A percentile compares a stretch with the other conserved stretches of the same genome.
phyloP scores from a whole-genome alignment of 2,329 filamentous ascomycete genomes.

The Sarocladium oryzae region DNA sequence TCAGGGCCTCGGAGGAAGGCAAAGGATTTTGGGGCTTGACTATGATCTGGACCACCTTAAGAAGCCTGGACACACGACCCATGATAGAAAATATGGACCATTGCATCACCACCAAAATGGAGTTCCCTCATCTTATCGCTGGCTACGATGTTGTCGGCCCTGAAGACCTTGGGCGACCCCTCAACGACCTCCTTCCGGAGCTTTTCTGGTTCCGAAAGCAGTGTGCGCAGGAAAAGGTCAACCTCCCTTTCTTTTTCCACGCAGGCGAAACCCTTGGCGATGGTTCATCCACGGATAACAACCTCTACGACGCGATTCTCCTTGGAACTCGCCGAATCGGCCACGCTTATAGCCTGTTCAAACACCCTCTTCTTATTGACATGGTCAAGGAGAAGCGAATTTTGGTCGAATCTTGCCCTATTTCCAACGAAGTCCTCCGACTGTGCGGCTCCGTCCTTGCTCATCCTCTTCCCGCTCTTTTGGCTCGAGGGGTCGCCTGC shows the following conservation, averaged over 20 bases:
- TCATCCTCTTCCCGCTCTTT: conserved; percentile 75
- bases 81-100: conserved; percentile 79
- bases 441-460: conserved; percentile 69
- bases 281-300: conserved; percentile 67
- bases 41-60: conserved; percentile 77
- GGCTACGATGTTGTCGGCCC: conserved; percentile 89
- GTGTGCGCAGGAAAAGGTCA: conserved; percentile 68
- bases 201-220: conserved; percentile 91
- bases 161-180: conserved; percentile 71
- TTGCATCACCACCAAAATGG: conserved; percentile 75
- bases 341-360: conserved; percentile 82
- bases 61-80: conserved; percentile 53
- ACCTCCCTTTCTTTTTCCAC: conserved; percentile 94
- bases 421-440: conserved; percentile 81
- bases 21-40: conserved; percentile 76
- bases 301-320: conserved; percentile 83
- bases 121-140: conserved; percentile 71
- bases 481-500: conserved; percentile 78
- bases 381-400: conserved; percentile 86
- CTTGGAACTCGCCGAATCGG: conserved; percentile 85
- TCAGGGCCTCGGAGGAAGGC: conserved; percentile 65
- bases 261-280: conserved; percentile 79
- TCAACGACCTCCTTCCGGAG: conserved; percentile 72
- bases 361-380: conserved; percentile 83
- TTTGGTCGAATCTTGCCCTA: conserved; percentile 82